Evolutionary conservation across 495 filamentous ascomycete species (phyloP).

Genomic region (Penicillium herquei): DNA sequence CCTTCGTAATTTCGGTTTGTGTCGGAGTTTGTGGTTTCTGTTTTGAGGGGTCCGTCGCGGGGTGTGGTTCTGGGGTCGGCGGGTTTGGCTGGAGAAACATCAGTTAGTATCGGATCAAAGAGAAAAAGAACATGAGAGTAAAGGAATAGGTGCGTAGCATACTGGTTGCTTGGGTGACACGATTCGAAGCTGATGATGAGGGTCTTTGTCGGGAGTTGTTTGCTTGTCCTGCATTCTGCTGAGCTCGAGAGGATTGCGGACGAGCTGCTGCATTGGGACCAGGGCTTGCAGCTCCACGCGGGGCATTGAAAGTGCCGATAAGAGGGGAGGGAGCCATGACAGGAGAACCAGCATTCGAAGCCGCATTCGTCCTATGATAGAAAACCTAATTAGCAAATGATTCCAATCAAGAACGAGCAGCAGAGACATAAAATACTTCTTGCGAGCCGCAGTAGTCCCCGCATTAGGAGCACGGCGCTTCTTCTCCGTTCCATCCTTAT

Average conservation of each 20-base stretch:
- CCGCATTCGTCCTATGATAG: conserved; percentile 45
- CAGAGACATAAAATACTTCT: conserved; percentile 52
- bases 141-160: neutral
- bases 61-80: conserved; percentile 31
- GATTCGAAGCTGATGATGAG: conserved; percentile 59
- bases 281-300: conserved; percentile 48
- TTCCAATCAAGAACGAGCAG: neutral
- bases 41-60: conserved; percentile 33
- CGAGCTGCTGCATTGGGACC: conserved; percentile 40
- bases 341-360: conserved; percentile 60
- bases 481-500: conserved; percentile 67
- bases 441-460: conserved; percentile 60
- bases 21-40: conserved; percentile 28
- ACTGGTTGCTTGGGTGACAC: conserved; percentile 18
- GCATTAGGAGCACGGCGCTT: conserved; percentile 64
- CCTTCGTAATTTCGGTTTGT: conserved; percentile 24
- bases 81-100: conserved; percentile 29
- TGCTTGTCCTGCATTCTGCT: conserved; percentile 63
- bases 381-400: conserved; percentile 8
- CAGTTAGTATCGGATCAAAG: neutral
- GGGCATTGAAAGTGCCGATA: conserved; percentile 55
- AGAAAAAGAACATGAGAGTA: conserved; percentile 20
- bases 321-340: conserved; percentile 71
- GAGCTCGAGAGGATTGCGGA: conserved; percentile 63
- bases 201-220: conserved; percentile 57